Evolutionary conservation across 345 rosid genomes (phyloP).

Genomic region (Conringia planisiliqua): DNA sequence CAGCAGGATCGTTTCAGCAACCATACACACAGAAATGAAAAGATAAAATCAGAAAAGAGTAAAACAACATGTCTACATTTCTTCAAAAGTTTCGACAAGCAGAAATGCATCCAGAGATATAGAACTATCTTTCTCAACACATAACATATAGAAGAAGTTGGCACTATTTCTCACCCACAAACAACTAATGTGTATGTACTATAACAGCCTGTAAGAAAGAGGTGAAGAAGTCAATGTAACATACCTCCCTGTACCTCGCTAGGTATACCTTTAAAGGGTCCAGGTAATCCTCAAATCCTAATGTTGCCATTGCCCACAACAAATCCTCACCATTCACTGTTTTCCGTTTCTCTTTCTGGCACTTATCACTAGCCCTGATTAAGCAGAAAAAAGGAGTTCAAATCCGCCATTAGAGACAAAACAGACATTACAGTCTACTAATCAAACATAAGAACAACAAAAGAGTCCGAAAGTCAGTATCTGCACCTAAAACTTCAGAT

Average conservation of each 20-base stretch:
- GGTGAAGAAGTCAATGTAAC: background rate
- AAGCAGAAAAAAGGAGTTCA: background rate
- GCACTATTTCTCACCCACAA: background rate
- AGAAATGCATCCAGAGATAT: background rate
- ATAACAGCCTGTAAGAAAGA: background rate
- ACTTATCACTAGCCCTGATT: conserved; percentile 68
- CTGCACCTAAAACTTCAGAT: background rate
- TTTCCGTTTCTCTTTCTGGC: conserved; percentile 73
- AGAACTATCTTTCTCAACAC: background rate
- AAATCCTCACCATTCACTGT: conserved; percentile 77
- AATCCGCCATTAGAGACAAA: background rate
- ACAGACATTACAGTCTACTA: background rate
- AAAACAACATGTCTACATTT: background rate
- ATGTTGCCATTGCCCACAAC: conserved; percentile 77
- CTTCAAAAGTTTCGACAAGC: background rate
- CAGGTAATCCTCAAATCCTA: conserved; percentile 71
- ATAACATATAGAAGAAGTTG: background rate
- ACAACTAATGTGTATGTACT: background rate
- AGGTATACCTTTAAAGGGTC: conserved; percentile 63
- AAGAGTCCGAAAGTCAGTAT: background rate
- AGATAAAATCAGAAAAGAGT: background rate
- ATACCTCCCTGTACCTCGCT: conserved; percentile 60
- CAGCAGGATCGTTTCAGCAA: conserved; percentile 22
- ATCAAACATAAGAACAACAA: background rate
- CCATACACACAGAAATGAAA: conserved; percentile 17